Conservation (phyloP, 73 alveolate species). For the Tetrahymena borealis region DNA sequence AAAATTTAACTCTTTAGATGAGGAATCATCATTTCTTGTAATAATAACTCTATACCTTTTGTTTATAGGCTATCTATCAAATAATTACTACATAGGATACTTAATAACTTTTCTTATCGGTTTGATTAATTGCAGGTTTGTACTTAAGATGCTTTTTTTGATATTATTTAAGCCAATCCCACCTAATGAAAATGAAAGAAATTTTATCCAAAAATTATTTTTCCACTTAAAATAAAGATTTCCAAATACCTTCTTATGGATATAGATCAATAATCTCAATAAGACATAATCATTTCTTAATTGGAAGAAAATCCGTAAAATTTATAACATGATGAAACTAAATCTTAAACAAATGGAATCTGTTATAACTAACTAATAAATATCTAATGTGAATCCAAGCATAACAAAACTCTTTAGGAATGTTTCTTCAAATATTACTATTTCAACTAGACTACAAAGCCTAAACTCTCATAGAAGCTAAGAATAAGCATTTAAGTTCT, state of each 20-base stretch:
- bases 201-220: not conserved
- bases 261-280: not conserved
- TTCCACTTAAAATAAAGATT: not conserved
- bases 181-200: not conserved
- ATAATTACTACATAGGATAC: not conserved
- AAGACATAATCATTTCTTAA: not conserved
- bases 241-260: not conserved
- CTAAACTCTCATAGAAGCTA: too few relatives aligned
- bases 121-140: not conserved
- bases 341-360: too few relatives aligned
- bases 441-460: too few relatives aligned
- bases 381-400: too few relatives aligned
- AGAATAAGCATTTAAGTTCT: too few relatives aligned
- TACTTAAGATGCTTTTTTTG: not conserved
- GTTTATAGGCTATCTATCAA: not conserved
- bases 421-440: too few relatives aligned
- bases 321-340: too few relatives aligned
- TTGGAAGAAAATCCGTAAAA: not conserved
- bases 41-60: not conserved
- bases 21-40: not conserved
- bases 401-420: too few relatives aligned
- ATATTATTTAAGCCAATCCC: not conserved
- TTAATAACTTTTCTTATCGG: not conserved
- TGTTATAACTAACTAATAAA: too few relatives aligned
- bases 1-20: not conserved